These are phyloP conservation scores for Syzygium grande DNA, from an alignment of 345 rosid genomes.

Conservation along the genomic window DNA sequence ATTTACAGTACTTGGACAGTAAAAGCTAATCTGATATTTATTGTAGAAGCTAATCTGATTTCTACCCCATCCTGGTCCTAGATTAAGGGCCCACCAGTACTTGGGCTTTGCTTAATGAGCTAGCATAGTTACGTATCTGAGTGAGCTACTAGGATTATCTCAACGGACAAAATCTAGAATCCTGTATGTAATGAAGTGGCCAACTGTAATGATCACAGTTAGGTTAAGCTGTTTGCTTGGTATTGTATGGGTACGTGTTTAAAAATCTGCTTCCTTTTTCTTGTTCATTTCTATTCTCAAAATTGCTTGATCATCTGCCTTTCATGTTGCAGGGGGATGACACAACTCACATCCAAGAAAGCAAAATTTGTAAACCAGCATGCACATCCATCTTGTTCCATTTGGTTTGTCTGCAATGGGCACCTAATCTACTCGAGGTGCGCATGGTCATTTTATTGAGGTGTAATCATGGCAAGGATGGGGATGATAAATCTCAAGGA, in stretches of 20 bases:
- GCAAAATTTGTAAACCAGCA: conserved; percentile 38
- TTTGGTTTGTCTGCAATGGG: conserved; percentile 53
- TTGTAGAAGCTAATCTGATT: not conserved
- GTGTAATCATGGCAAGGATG: not conserved
- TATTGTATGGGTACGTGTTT: not conserved
- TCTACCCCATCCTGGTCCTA: not conserved
- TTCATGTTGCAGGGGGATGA: conserved; percentile 43
- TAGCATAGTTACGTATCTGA: not conserved
- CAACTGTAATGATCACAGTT: not conserved
- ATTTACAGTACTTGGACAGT: not conserved
- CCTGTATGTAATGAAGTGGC: not conserved
- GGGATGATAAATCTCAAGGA: not conserved
- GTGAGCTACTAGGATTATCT: not conserved
- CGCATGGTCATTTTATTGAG: not conserved
- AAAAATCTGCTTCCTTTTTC: not conserved
- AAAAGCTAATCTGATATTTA: not conserved
- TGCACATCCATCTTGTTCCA: conserved; percentile 38
- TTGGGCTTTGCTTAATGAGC: not conserved
- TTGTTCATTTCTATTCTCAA: not conserved
- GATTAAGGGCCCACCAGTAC: not conserved
- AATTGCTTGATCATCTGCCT: not conserved
- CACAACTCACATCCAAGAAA: conserved; percentile 43
- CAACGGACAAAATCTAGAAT: not conserved
- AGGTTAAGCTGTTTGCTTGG: not conserved
- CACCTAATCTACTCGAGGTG: conserved; percentile 39